phyloP scores from a whole-genome alignment of 2,329 filamentous ascomycete species.

The Exophiala mesophila region DNA sequence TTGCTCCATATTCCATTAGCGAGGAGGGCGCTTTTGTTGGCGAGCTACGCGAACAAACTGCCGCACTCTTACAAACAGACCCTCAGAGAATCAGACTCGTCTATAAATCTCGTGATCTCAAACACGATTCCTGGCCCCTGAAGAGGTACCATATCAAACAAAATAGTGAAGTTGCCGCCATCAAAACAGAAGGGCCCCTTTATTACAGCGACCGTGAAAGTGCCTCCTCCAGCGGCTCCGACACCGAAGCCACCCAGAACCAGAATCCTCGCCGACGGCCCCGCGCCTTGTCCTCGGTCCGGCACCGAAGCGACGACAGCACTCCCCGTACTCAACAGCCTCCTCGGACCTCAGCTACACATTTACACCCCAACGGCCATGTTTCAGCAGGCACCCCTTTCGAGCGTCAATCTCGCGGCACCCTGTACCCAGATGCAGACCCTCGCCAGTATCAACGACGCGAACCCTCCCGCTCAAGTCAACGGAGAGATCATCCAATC shows the following conservation, averaged over 20 bases:
- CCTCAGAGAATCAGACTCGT: conserved; percentile 39
- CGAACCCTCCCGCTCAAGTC: conserved; percentile 17
- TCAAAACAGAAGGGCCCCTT: conserved; percentile 36
- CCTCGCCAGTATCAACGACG: conserved; percentile 16
- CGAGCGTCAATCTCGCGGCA: conserved; percentile 18
- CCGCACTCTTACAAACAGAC: conserved; percentile 34
- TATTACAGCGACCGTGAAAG: conserved; percentile 24
- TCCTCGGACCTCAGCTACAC: conserved; percentile 4
- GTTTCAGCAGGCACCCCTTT: conserved; percentile 10
- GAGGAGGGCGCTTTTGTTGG: conserved; percentile 41
- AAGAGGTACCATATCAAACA: conserved; percentile 44
- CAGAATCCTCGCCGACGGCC: conserved; percentile 20
- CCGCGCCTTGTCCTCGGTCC: conserved; percentile 20
- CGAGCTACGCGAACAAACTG: conserved; percentile 38
- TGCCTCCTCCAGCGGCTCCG: conserved; percentile 23
- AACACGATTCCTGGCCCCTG: conserved; percentile 37
- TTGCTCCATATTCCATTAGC: conserved; percentile 44
- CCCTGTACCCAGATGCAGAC: conserved; percentile 14
- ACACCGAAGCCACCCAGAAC: conserved; percentile 8
- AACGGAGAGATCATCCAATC: conserved; percentile 13
- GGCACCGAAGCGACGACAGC: conserved; percentile 20
- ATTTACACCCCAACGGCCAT: conserved; percentile 20
- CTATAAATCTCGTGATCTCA: conserved; percentile 44
- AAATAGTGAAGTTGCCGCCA: conserved; percentile 44
- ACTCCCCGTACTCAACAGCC: conserved; percentile 10